Conservation (phyloP, 2,329 filamentous ascomycete genomes). For the Alternaria brassicicola region DNA sequence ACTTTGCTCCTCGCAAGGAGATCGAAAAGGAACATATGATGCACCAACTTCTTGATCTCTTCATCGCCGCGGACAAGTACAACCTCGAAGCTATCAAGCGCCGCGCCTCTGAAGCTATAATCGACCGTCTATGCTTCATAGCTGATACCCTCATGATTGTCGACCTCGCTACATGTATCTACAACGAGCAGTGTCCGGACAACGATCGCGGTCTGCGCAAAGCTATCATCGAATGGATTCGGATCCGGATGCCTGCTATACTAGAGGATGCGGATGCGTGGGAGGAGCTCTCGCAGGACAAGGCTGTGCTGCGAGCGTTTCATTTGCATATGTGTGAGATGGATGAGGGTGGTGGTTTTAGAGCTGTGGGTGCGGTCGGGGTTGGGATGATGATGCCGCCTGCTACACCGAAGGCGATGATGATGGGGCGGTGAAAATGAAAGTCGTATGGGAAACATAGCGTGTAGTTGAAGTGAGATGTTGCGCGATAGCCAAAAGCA, state of each 20-base stretch:
- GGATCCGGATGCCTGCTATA: not conserved
- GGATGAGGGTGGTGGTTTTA: not conserved
- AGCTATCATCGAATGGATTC: slow-evolving; percentile 16
- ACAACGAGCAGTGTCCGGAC: slow-evolving; percentile 12
- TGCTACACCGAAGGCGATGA: not conserved
- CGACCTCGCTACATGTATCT: slow-evolving; percentile 18
- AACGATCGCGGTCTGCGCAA: slow-evolving; percentile 26
- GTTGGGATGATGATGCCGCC: not conserved
- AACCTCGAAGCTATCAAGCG: slow-evolving; percentile 23
- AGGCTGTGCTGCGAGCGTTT: slow-evolving; percentile 18
- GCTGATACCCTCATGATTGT: slow-evolving; percentile 21
- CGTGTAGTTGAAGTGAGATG: no score
- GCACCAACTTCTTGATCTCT: slow-evolving; percentile 18
- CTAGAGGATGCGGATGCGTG: slow-evolving; percentile 13
- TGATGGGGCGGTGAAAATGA: no score
- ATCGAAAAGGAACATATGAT: slow-evolving; percentile 23
- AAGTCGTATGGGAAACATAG: no score
- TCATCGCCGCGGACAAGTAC: slow-evolving; percentile 36
- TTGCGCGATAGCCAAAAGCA: no score
- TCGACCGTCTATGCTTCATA: slow-evolving; percentile 28
- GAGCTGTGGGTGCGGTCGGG: not conserved
- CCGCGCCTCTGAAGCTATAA: slow-evolving; percentile 20
- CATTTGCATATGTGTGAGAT: slow-evolving; percentile 12
- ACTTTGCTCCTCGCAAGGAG: slow-evolving; percentile 18
- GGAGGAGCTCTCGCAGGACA: slow-evolving; percentile 17